Evolutionary conservation across 108 stramenopile genomes (phyloP).

Genomic region (Stephanodiscus triporus): DNA sequence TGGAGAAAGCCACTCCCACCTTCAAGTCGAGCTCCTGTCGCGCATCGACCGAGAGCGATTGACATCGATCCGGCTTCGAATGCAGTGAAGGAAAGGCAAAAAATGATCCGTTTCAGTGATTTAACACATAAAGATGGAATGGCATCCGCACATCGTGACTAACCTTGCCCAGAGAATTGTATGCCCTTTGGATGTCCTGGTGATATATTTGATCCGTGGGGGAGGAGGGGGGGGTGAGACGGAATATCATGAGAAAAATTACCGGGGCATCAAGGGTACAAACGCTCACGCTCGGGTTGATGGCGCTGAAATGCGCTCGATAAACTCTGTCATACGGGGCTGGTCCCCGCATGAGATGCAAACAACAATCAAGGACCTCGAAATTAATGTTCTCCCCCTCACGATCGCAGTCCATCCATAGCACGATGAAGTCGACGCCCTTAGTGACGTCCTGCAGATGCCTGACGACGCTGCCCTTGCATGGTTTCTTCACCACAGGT

Average conservation of each 20-base stretch:
- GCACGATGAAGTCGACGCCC: constrained; percentile 79
- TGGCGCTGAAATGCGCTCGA: constrained; percentile 94
- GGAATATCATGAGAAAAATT: too few relatives aligned
- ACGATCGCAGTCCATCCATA: constrained; percentile 97
- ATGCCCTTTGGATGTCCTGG: constrained; percentile 86
- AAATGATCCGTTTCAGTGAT: too few relatives aligned
- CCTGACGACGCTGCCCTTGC: constrained; percentile 76
- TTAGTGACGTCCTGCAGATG: constrained; percentile 80
- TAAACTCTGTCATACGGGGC: constrained; percentile 81
- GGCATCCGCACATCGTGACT: too few relatives aligned
- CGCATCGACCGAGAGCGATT: constrained; percentile 92
- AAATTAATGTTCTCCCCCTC: constrained; percentile 97
- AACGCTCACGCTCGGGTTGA: constrained; percentile 66
- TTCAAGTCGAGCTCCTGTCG: constrained; percentile 96
- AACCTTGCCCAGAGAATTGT: constrained; percentile 61
- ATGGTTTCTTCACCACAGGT: constrained; percentile 74
- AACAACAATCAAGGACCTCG: constrained; percentile 91
- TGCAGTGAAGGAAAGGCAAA: too few relatives aligned
- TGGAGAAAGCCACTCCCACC: constrained; percentile 94
- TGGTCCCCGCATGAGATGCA: constrained; percentile 65
- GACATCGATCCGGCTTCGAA: constrained; percentile 82
- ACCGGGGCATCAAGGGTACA: too few relatives aligned
- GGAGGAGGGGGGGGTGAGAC: too few relatives aligned
- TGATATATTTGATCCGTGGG: too few relatives aligned
- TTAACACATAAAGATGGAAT: too few relatives aligned